phyloP scores from a whole-genome alignment of 306 rosid species.

The Vigna radiata region DNA sequence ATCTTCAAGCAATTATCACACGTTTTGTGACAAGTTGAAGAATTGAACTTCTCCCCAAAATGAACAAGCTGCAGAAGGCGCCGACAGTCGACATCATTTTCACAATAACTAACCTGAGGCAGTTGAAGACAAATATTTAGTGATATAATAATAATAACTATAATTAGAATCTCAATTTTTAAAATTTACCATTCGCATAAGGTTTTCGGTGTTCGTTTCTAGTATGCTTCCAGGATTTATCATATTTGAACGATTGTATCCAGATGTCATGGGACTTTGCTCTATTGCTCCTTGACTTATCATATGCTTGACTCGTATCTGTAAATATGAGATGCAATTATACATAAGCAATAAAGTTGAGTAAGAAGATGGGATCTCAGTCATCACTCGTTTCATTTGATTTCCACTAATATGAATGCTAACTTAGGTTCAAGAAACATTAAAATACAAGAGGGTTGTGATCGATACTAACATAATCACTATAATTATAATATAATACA shows the following conservation, averaged over 20 bases:
- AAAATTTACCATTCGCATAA: conserved; percentile 79
- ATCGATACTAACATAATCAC: conserved; percentile 80
- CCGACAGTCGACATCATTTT: conserved; percentile 91
- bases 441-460: conserved; percentile 31
- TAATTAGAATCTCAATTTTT: conserved; percentile 12
- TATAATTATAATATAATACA: conserved; percentile 84
- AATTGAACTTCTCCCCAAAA: conserved; percentile 94
- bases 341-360: conserved; percentile 30
- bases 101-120: conserved; percentile 91
- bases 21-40: conserved; percentile 83
- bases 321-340: conserved; percentile 43
- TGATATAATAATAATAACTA: neutral
- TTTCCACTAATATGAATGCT: conserved; percentile 28
- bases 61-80: conserved; percentile 89
- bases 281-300: conserved; percentile 77
- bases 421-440: conserved; percentile 15
- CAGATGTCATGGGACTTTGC: conserved; percentile 68
- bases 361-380: conserved; percentile 30
- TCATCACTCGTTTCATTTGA: conserved; percentile 32
- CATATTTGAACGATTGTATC: conserved; percentile 64
- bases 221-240: conserved; percentile 76
- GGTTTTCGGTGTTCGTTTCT: conserved; percentile 92
- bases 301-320: conserved; percentile 96
- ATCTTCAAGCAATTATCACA: conserved; percentile 90
- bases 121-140: conserved; percentile 42